Conservation (phyloP, 768 basidiomycete species). For the Clathrus columnatus region DNA sequence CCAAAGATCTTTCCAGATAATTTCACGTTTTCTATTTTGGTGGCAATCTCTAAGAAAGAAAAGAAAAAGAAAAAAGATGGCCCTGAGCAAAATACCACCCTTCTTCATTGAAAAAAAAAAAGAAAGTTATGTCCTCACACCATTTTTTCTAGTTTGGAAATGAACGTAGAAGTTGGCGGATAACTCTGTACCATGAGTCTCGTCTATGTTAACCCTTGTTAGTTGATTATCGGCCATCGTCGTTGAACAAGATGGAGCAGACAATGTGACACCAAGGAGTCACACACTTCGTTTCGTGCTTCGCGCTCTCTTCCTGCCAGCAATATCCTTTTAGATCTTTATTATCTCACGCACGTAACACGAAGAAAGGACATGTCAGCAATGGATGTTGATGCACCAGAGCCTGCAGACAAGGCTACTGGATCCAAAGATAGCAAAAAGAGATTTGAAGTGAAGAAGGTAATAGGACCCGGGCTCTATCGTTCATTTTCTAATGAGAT, state of each 20-base stretch:
- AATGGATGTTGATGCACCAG: slow-evolving; percentile 67
- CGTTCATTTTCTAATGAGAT: background rate
- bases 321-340: background rate
- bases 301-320: background rate
- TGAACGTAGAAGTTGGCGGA: slow-evolving; percentile 40
- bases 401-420: slow-evolving; percentile 32
- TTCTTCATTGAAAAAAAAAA: background rate
- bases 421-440: slow-evolving; percentile 61
- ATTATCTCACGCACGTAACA: background rate
- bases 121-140: background rate
- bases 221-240: slow-evolving; percentile 19
- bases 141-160: slow-evolving; percentile 32
- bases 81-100: slow-evolving; percentile 22
- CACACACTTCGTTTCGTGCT: slow-evolving; percentile 22
- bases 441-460: slow-evolving; percentile 99
- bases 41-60: slow-evolving; percentile 8
- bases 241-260: slow-evolving; percentile 22
- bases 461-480: slow-evolving; percentile 23
- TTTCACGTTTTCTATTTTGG: slow-evolving; percentile 13
- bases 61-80: slow-evolving; percentile 35
- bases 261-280: slow-evolving; percentile 22
- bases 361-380: slow-evolving; percentile 34
- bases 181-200: slow-evolving; percentile 17
- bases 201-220: slow-evolving; percentile 20
- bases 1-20: slow-evolving; percentile 35